phyloP scores from a whole-genome alignment of 495 filamentous ascomycete genomes.

The Xylaria bambusicola region DNA sequence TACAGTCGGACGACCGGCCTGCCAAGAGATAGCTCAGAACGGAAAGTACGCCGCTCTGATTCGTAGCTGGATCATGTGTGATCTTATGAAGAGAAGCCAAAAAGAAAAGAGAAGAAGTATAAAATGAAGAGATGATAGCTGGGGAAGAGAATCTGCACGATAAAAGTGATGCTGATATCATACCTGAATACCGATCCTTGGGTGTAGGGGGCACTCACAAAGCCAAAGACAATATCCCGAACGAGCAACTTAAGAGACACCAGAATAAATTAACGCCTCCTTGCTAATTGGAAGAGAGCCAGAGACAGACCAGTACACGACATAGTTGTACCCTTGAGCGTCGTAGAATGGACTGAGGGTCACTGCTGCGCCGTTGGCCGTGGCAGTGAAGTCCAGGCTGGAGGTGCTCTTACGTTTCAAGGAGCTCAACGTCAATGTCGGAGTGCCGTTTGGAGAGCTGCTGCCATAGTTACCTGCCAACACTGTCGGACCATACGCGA shows the following conservation, averaged over 20 bases:
- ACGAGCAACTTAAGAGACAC: neutral
- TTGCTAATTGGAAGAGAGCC: conserved; percentile 10
- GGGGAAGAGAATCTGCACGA: too few species aligned
- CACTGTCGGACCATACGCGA: conserved; percentile 38
- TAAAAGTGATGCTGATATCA: too few species aligned
- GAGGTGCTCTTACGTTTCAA: conserved; percentile 14
- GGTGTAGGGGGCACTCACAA: neutral
- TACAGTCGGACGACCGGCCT: neutral
- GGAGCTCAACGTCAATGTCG: conserved; percentile 18
- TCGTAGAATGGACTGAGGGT: conserved; percentile 21
- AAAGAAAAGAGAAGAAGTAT: neutral
- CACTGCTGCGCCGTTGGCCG: conserved; percentile 18
- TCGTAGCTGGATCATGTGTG: neutral
- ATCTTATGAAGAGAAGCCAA: too few species aligned
- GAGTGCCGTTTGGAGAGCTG: neutral
- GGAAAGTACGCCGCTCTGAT: neutral
- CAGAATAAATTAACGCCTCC: neutral
- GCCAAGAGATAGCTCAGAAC: neutral
- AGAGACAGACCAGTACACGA: conserved; percentile 22
- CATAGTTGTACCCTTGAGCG: conserved; percentile 24
- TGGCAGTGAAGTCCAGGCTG: conserved; percentile 19
- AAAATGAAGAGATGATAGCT: neutral
- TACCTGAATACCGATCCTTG: too few species aligned
- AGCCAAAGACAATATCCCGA: neutral
- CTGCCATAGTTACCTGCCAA: conserved; percentile 37